Base-by-base conservation (phyloP, 176 grass and related monocot species). In the Coix lacrymajobi region DNA sequence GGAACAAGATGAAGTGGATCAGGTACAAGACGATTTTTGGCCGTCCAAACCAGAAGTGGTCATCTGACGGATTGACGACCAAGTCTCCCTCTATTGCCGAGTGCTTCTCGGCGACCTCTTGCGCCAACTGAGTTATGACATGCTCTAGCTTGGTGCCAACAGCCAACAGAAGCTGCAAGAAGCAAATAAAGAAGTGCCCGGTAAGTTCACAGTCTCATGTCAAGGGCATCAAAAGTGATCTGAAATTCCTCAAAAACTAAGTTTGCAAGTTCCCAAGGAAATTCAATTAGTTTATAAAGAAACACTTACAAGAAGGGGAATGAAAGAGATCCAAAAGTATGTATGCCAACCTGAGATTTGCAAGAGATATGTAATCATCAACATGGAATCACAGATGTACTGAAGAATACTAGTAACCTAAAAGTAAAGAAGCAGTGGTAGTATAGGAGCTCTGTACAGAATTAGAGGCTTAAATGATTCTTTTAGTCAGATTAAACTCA, bases 1-100 rank as follows among this genome's bases (percentile, higher is more conserved):
- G 96, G 74, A 95, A 95, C 68, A 95, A 91, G 73, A 98, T 93
- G 68, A 98, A 95, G 49, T 98, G 96, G 88, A 98, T 93, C 54
- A 98, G 57, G 83, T 88, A 90, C 3, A 98, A n/a, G 73, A 98
- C 68, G 5, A 95, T 81, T 48, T 60, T 81, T 0, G 96, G 96
- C 6, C 49, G 71, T 11, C 69, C 84, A 71, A 93, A 93, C 96
- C 96, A 98, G 76, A 98, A 98, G 80, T 95, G 87, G 4, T 95
- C 85, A 6, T 98, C 90, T 8, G 96, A 98, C n/a, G 91, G 96
- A 36, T 87, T 93, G 2, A 95, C 91, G 0, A 95, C 88, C 84
- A 98, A 69, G 41, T 95, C 89, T 1, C 96, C 96, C 85, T 90
- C 64, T 19, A 98, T 92, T 16, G 87, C 91, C 2, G 90, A 85